Conservation (phyloP, 2,329 filamentous ascomycete species). For the Hypoxylon sp. region DNA sequence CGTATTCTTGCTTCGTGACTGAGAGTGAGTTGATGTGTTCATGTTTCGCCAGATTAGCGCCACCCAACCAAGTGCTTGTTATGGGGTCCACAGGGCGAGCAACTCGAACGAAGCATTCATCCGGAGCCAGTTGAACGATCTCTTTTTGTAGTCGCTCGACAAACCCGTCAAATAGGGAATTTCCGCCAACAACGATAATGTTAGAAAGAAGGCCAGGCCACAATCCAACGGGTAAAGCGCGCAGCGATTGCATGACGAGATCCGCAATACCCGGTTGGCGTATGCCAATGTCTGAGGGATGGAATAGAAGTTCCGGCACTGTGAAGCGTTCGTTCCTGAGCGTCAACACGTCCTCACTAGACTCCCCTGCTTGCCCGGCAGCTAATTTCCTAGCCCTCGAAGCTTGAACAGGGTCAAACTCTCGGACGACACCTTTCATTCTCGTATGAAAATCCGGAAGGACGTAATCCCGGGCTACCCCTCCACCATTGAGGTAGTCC, state of each 20-base stretch:
- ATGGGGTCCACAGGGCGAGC: constrained; percentile 79
- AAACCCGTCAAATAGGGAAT: constrained; percentile 84
- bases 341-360: constrained; percentile 84
- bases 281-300: constrained; percentile 86
- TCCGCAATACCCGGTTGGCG: constrained; percentile 86
- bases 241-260: constrained; percentile 84
- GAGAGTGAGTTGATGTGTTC: constrained; percentile 75
- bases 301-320: constrained; percentile 91
- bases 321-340: constrained; percentile 93
- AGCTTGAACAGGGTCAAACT: constrained; percentile 79
- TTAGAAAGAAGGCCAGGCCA: constrained; percentile 90
- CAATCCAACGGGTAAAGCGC: constrained; percentile 81
- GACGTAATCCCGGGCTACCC: constrained; percentile 90
- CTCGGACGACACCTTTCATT: constrained; percentile 77
- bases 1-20: constrained; percentile 91
- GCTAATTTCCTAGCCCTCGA: constrained; percentile 65
- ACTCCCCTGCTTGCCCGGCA: constrained; percentile 54
- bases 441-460: constrained; percentile 81
- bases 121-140: constrained; percentile 77
- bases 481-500: constrained; percentile 64
- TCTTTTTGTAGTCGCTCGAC: constrained; percentile 83
- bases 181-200: constrained; percentile 90
- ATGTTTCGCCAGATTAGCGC: constrained; percentile 81
- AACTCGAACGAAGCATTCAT: constrained; percentile 84
- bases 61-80: constrained; percentile 87